Base-by-base conservation (phyloP, 352 stramenopile species). In the Globisporangium barbulae region DNA sequence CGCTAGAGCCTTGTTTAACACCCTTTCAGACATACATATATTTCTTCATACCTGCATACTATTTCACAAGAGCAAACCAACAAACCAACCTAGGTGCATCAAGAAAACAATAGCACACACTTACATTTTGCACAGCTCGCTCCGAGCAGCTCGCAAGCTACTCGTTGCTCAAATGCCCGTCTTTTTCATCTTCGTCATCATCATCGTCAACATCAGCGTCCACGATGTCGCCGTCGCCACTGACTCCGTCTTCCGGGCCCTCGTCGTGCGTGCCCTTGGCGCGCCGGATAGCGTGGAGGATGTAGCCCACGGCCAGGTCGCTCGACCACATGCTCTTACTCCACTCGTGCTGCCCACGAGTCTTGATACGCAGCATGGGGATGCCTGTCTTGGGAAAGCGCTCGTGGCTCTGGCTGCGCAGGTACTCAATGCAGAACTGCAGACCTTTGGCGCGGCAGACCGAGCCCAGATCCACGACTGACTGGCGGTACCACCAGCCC, bases 271-370 rank as follows among this genome's bases (percentile, higher is more conserved):
- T 50, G 54, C 49, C 47, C 22, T 74, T 72, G 12, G 64, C 5
- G 33, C 35, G 49, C 2, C 59, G 44, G 17, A 78, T 74, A 35
- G 65, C 48, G 30, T 28, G n/a, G 25, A 78, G 22, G 25, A 68
- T 53, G 28, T 61, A 31, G 7, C 12, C 5, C 37, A 61, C 49
- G 3, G 2, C 35, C 10, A 5, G 7, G 3, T 61, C 53, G 7
- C 62, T 64, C 25, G 71, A 74, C 71, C 71, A 78, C 71, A 78
- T 78, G 59, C 65, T 76, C 17, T 47, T 37, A 42, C 71, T 78
- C 53, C 65, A 61, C 17, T 56, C 45, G 49, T 78, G 61, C 22
- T 63, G 31, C 31, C 42, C 39, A 15, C 59, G 58, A 15, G 60
- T 55, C 9, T 55, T 59, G 5, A 19, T 5, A 0, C 41, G 21